Percentiles rank a stretch among this genome's conserved stretches.
These are phyloP conservation scores for Meyerozyma guilliermondii DNA, from an alignment of 1,139 yeast genomes.

Conservation along the genomic window DNA sequence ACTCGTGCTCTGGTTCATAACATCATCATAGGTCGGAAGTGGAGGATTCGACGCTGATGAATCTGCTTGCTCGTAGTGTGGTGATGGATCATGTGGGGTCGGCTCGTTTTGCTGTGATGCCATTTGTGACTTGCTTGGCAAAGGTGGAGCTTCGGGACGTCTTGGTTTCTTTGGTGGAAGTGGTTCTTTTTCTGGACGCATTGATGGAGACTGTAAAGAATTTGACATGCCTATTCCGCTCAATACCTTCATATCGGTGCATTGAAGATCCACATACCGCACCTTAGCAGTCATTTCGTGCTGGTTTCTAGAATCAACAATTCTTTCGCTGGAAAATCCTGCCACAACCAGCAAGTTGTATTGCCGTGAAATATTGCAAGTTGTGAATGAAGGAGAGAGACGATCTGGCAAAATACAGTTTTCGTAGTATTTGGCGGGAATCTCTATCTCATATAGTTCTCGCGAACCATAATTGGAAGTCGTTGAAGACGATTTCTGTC, in stretches of 20 bases:
- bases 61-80: neutral
- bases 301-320: constrained; percentile 17
- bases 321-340: constrained; percentile 36
- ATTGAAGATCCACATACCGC: constrained; percentile 26
- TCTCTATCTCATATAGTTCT: constrained; percentile 38
- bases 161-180: neutral
- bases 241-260: constrained; percentile 34
- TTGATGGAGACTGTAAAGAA: neutral
- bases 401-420: constrained; percentile 45
- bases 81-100: neutral
- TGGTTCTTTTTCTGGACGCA: neutral
- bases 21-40: constrained; percentile 10
- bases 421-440: constrained; percentile 35
- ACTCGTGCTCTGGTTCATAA: constrained; percentile 10
- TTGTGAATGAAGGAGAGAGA: constrained; percentile 50
- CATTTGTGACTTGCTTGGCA: neutral
- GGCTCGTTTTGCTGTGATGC: neutral
- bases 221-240: constrained; percentile 34
- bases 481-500: constrained; percentile 22
- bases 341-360: constrained; percentile 42
- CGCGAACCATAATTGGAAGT: constrained; percentile 13
- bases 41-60: neutral
- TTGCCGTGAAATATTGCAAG: constrained; percentile 52
- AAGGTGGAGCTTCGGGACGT: constrained; percentile 1
- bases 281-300: constrained; percentile 18